Evolutionary conservation across 164 flowering plant species (phyloP).

Genomic region (Chloranthus sessilifolius): DNA sequence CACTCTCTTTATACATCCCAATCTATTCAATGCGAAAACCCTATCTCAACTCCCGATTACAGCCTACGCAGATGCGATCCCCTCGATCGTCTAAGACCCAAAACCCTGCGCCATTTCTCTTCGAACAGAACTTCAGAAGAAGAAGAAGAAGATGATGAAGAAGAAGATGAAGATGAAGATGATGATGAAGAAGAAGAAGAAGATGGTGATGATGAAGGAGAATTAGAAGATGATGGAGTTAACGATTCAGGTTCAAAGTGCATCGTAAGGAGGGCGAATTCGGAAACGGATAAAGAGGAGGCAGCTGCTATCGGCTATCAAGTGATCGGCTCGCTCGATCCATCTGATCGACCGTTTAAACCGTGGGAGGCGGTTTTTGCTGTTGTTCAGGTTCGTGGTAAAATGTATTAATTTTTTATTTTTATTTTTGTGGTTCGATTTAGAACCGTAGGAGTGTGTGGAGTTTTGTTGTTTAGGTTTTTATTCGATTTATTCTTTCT

Average conservation of each 20-base stretch:
- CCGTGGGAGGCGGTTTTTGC: constrained; percentile 81
- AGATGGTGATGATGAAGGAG: constrained; percentile 18
- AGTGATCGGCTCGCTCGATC: constrained; percentile 67
- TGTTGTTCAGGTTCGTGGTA: constrained; percentile 68
- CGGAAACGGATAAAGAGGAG: constrained; percentile 64
- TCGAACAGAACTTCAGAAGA: constrained; percentile 10
- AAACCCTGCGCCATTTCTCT: constrained; percentile 26
- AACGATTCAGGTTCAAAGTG: constrained; percentile 13
- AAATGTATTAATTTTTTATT: constrained; percentile 3
- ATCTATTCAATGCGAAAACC: constrained; percentile 8
- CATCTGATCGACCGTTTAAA: constrained; percentile 55
- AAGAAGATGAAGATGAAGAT: constrained; percentile 10
- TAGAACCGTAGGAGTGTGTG: neutral
- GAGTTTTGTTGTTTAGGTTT: neutral
- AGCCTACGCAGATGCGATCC: constrained; percentile 6
- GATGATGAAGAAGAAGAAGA: constrained; percentile 19
- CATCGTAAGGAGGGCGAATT: constrained; percentile 25
- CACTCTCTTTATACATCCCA: constrained; percentile 3
- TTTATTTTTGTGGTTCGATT: neutral
- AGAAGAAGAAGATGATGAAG: constrained; percentile 2
- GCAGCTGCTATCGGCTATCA: constrained; percentile 86
- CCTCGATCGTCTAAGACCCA: neutral
- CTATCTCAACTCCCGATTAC: constrained; percentile 8
- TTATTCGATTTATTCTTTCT: neutral
- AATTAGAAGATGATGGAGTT: constrained; percentile 23